Evolutionary conservation across 2,329 filamentous ascomycete species (phyloP), one percentile per base, ranked within the genome.

Genomic region (Trichoderma arundinaceum): DNA sequence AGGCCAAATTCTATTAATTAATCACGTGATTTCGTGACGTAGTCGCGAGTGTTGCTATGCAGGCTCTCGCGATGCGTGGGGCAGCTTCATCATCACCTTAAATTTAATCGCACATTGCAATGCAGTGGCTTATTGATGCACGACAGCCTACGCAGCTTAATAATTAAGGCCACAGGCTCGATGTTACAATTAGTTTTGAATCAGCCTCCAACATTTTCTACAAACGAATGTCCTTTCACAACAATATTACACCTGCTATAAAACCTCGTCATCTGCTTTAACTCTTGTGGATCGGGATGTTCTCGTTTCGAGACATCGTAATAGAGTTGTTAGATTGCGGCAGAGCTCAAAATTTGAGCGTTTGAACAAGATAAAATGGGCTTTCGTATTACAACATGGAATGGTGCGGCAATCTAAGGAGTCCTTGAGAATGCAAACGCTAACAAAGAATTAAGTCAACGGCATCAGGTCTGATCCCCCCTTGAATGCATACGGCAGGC

Each of bases 321-420:
- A 28, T 22, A 59, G 62, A 48, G 62, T 39, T 51, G 33, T 12
- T 28, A 15, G 53, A 35, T 52, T 52, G 52, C 12, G 13, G 43
- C 43, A 58, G 44, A 44, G 17, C 19, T 46, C 15, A 10, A 22
- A 4, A 46, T 5, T 38, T n/a, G 46, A n/a, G 5, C 4, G 32
- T 17, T 35, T 8, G 8, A 17, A 22, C 8, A 8, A 44, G 43
- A n/a, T 13, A 83, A 72, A 19, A 93, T 93, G 90, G 85, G 83
- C 15, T 81, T 96, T 69, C 88, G 92, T 68, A 92, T 97, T 72
- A 95, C 92, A 3, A 92, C 90, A 13, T 94, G 91, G 91, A 94
- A 94, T 79, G 91, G 91, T 92, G 77, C 74, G 84, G 12, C 6
- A 28, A 70, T 38, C 17, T 12, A 5, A 2, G 19, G 38, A 33